A percentile compares a stretch with the other conserved stretches of the same genome.
phyloP scores from a whole-genome alignment of 202 grass and related monocot genomes.

The Schoenoplectus triqueter region DNA sequence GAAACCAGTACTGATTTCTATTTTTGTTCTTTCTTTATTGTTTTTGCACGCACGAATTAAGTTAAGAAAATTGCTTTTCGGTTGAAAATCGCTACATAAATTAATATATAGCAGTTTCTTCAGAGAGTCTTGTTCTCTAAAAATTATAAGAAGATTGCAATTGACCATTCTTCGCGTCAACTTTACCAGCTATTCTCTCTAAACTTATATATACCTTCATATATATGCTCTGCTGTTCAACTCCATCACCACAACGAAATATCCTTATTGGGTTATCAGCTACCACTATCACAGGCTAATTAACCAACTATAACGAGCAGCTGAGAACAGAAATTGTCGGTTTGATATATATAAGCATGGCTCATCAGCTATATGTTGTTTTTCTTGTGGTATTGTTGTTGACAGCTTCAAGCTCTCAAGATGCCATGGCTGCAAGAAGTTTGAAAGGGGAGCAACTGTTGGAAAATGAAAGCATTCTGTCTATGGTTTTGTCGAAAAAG shows the following conservation, averaged over 20 bases:
- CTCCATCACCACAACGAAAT: too few species aligned
- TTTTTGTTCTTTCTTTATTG: too few species aligned
- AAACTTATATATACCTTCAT: too few species aligned
- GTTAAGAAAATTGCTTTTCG: too few species aligned
- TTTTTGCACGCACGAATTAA: too few species aligned
- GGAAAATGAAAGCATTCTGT: slow-evolving; percentile 7
- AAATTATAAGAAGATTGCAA: neutral
- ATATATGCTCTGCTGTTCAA: too few species aligned
- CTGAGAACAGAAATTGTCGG: neutral
- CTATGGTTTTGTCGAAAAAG: neutral
- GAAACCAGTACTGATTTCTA: too few species aligned
- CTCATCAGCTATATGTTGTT: neutral
- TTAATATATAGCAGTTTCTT: neutral
- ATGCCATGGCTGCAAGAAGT: slow-evolving; percentile 6
- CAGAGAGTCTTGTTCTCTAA: neutral
- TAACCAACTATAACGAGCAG: too few species aligned
- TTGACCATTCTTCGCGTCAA: neutral
- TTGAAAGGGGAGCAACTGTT: slow-evolving; percentile 29
- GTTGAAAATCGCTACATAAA: too few species aligned
- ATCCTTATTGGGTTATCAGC: too few species aligned
- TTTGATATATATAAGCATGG: neutral
- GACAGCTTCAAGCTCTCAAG: slow-evolving; percentile 4
- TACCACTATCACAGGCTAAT: too few species aligned
- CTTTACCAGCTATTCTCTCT: too few species aligned
- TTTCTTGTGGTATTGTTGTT: slow-evolving; percentile 24